Percentiles rank a stretch among this genome's conserved stretches.
These are phyloP conservation scores for Xylaria curta DNA, from an alignment of 495 filamentous ascomycete genomes.

Conservation along the genomic window DNA sequence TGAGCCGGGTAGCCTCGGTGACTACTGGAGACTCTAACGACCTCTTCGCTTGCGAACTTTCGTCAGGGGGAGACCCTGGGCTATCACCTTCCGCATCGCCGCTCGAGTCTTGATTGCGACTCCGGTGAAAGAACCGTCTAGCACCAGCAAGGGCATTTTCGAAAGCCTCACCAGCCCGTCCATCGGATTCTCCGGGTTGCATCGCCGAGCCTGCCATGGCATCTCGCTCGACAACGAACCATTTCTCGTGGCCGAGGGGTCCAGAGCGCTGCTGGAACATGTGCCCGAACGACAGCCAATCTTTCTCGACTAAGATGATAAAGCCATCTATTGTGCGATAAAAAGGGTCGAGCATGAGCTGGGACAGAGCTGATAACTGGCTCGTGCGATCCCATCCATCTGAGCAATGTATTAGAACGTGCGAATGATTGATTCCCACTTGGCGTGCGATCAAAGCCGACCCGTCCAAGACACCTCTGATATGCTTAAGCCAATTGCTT, in stretches of 20 bases:
- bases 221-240: slow-evolving; percentile 88
- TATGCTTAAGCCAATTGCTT: slow-evolving; percentile 93
- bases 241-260: slow-evolving; percentile 87
- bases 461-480: slow-evolving; percentile 82
- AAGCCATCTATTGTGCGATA: slow-evolving; percentile 96
- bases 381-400: slow-evolving; percentile 98
- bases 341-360: slow-evolving; percentile 94
- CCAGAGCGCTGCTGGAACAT: slow-evolving; percentile 94
- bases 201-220: slow-evolving; percentile 58
- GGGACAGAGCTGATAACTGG: slow-evolving; percentile 91
- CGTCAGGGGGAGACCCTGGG: slow-evolving; percentile 34
- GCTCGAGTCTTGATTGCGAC: slow-evolving; percentile 66
- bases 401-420: slow-evolving; percentile 96
- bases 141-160: slow-evolving; percentile 88
- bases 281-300: slow-evolving; percentile 97
- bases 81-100: slow-evolving; percentile 51
- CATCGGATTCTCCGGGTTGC: slow-evolving; percentile 60
- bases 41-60: slow-evolving; percentile 37
- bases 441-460: slow-evolving; percentile 83
- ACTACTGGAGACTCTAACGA: slow-evolving; percentile 31
- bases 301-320: slow-evolving; percentile 93
- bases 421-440: slow-evolving; percentile 88
- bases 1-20: slow-evolving; percentile 60
- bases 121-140: slow-evolving; percentile 86
- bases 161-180: slow-evolving; percentile 74